Conservation (phyloP, 2,329 filamentous ascomycete genomes). For the Clathrospora elynae region DNA sequence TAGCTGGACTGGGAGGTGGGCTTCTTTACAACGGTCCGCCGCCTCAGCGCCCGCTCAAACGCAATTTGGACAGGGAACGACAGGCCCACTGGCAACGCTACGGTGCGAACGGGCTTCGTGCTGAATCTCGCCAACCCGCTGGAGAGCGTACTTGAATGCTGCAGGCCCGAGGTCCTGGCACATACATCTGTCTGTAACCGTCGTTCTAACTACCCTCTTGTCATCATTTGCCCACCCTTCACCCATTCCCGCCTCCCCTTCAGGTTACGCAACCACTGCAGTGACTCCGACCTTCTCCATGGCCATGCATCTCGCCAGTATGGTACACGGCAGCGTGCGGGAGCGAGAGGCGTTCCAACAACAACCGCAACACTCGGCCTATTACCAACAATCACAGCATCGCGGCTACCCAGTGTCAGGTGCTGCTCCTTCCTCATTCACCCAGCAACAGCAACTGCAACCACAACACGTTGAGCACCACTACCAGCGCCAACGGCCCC, state of each 20-base stretch:
- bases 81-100: slow-evolving; percentile 41
- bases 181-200: slow-evolving; percentile 39
- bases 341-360: slow-evolving; percentile 48
- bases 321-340: slow-evolving; percentile 51
- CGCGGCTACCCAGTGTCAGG: slow-evolving; percentile 33
- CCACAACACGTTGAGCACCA: slow-evolving; percentile 36
- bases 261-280: slow-evolving; percentile 43
- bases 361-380: slow-evolving; percentile 36
- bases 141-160: slow-evolving; percentile 46
- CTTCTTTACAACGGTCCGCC: slow-evolving; percentile 47
- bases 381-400: slow-evolving; percentile 47
- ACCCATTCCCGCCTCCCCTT: slow-evolving; percentile 14
- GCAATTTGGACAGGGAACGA: slow-evolving; percentile 46
- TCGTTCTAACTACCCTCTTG: slow-evolving; percentile 26
- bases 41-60: slow-evolving; percentile 43
- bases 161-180: slow-evolving; percentile 45
- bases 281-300: slow-evolving; percentile 39
- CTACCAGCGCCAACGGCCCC: slow-evolving; percentile 51
- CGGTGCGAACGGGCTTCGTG: slow-evolving; percentile 40
- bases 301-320: slow-evolving; percentile 52
- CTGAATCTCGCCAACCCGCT: slow-evolving; percentile 45
- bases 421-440: slow-evolving; percentile 23
- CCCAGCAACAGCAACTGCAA: slow-evolving; percentile 16
- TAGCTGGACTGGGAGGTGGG: slow-evolving; percentile 39
- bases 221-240: slow-evolving; percentile 29